These are phyloP conservation scores for Xylariales sp. DNA, from an alignment of 2,329 filamentous ascomycete species.

Conservation along the genomic window DNA sequence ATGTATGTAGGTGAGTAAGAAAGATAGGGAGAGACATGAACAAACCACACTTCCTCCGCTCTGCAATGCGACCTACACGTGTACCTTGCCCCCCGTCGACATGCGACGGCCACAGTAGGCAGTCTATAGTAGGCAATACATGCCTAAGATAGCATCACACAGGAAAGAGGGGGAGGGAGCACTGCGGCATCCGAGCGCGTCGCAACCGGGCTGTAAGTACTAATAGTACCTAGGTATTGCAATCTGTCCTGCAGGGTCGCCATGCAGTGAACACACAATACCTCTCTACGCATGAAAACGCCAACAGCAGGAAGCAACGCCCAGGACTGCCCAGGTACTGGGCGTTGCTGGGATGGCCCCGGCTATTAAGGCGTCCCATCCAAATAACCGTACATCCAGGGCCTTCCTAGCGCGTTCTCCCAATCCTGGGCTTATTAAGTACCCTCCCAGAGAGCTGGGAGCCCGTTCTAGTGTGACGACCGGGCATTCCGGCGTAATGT, in stretches of 20 bases:
- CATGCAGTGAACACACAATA: slow-evolving; percentile 2
- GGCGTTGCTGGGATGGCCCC: neutral
- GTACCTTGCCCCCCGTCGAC: neutral
- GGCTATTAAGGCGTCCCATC: slow-evolving; percentile 5
- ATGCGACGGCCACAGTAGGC: neutral
- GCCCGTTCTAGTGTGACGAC: neutral
- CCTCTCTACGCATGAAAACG: neutral
- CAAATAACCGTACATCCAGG: slow-evolving; percentile 10
- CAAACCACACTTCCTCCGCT: neutral
- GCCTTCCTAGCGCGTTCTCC: neutral
- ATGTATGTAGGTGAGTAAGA: neutral
- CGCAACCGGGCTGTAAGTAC: neutral
- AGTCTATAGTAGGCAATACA: neutral
- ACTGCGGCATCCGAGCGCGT: neutral
- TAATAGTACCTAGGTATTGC: neutral
- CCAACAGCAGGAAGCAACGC: neutral
- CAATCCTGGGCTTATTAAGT: slow-evolving; percentile 3
- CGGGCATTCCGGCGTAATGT: neutral
- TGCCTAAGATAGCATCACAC: too few species aligned
- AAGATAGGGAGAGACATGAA: neutral
- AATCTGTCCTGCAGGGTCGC: slow-evolving; percentile 3
- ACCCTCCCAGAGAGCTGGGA: slow-evolving; percentile 19
- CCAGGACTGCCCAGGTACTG: neutral
- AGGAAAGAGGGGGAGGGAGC: neutral
- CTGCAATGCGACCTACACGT: slow-evolving; percentile 9